These are phyloP conservation scores for Gonium pectorale DNA, from an alignment of 139 green algal species.

Conservation along the genomic window DNA sequence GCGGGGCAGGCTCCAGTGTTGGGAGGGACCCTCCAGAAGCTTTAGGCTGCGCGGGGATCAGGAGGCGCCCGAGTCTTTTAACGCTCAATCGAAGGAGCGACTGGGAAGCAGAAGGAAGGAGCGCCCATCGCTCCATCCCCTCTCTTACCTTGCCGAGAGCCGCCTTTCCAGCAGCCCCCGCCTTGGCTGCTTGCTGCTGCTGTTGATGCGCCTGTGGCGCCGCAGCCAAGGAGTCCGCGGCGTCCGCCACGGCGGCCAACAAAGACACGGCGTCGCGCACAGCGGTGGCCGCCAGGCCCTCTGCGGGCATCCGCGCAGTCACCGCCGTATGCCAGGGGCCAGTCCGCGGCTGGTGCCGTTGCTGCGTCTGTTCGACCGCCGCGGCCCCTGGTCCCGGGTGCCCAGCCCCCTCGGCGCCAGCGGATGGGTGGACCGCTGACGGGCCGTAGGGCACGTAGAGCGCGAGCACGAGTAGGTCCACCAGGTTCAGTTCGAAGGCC, in stretches of 20 bases:
- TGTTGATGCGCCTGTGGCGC: conserved; percentile 18
- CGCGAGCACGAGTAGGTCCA: conserved; percentile 38
- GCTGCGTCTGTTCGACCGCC: not conserved
- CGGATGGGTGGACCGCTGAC: too few species aligned
- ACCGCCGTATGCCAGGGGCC: not conserved
- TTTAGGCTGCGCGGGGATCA: too few species aligned
- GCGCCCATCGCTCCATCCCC: too few species aligned
- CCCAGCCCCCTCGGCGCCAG: too few species aligned
- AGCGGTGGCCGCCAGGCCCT: conserved; percentile 15
- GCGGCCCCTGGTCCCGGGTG: too few species aligned
- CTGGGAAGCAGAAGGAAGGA: too few species aligned
- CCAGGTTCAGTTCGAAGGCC: conserved; percentile 42
- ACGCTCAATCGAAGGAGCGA: too few species aligned
- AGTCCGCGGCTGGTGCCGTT: not conserved
- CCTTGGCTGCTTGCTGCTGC: too few species aligned
- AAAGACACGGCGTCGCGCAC: conserved; percentile 49
- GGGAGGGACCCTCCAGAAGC: conserved; percentile 21
- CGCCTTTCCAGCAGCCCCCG: too few species aligned
- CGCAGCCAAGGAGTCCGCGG: conserved; percentile 7
- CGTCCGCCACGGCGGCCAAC: conserved; percentile 32
- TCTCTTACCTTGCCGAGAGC: too few species aligned
- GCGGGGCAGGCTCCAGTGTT: not conserved
- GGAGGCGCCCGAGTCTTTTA: too few species aligned
- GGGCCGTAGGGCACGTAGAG: conserved; percentile 38
- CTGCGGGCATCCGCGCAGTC: not conserved